Percentiles rank a stretch among this genome's conserved stretches.
phyloP scores from a whole-genome alignment of 106 monocot genomes.

The Dendrobium nobile region DNA sequence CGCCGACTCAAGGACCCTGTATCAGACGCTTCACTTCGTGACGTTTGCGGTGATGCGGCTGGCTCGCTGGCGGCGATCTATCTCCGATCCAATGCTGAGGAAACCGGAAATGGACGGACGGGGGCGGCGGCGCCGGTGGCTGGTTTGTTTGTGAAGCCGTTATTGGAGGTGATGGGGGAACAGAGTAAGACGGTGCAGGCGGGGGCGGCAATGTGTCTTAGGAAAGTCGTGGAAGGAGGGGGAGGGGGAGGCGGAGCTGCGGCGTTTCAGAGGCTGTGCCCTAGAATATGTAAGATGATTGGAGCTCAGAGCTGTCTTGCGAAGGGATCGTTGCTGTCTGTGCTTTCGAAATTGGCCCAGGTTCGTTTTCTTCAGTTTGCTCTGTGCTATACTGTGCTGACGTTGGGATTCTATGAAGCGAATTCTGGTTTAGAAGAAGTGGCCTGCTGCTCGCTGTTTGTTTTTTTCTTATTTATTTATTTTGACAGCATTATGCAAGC shows the following conservation, averaged over 20 bases:
- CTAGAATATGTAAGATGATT: conserved; percentile 76
- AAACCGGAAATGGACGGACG: neutral
- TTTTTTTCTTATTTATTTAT: too few relatives aligned
- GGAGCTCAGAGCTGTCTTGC: conserved; percentile 67
- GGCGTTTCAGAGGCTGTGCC: conserved; percentile 66
- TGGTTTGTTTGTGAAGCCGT: conserved; percentile 66
- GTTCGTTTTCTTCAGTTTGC: conserved; percentile 15
- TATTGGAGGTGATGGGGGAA: conserved; percentile 83
- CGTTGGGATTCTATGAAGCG: too few relatives aligned
- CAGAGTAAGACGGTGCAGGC: conserved; percentile 76
- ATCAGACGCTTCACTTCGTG: conserved; percentile 73
- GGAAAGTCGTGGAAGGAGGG: conserved; percentile 62
- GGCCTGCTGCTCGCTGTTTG: too few relatives aligned
- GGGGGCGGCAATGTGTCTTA: conserved; percentile 68
- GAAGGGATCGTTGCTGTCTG: conserved; percentile 61
- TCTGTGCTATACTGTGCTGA: too few relatives aligned
- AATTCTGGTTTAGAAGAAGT: too few relatives aligned
- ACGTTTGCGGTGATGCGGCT: conserved; percentile 62
- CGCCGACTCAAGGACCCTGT: conserved; percentile 69
- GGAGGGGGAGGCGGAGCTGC: conserved; percentile 2
- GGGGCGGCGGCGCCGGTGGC: conserved; percentile 25
- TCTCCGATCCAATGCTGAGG: conserved; percentile 18
- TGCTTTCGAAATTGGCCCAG: conserved; percentile 70
- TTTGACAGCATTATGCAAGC: too few relatives aligned
- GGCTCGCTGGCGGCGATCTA: conserved; percentile 60